A percentile compares a stretch with the other conserved stretches of the same genome.
Conservation (phyloP, 164 flowering plant genomes). For the Cinnamomum micranthum region DNA sequence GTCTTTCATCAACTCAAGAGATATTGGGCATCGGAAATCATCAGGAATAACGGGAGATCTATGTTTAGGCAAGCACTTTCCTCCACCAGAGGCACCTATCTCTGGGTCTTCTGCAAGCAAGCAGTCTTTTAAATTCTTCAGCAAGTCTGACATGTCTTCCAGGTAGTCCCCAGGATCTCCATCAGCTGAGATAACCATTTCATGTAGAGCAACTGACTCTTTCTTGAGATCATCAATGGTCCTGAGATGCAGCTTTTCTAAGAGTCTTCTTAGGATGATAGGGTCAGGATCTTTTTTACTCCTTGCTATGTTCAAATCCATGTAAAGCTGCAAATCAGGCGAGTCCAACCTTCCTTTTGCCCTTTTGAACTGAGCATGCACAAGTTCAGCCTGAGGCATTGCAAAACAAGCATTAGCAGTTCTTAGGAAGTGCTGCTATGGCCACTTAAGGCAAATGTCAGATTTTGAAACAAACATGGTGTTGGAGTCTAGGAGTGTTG, state of each 20-base stretch:
- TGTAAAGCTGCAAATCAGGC: conserved; percentile 49
- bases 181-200: conserved; percentile 49
- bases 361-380: conserved; percentile 76
- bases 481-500: background rate
- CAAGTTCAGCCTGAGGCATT: conserved; percentile 64
- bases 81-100: conserved; percentile 39
- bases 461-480: background rate
- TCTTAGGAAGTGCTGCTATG: background rate
- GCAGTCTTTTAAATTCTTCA: conserved; percentile 64
- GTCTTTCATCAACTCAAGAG: conserved; percentile 93
- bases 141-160: conserved; percentile 56
- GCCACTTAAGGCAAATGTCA: background rate
- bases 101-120: conserved; percentile 45
- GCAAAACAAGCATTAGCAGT: conserved; percentile 1
- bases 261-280: conserved; percentile 49
- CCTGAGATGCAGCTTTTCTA: conserved; percentile 70
- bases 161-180: conserved; percentile 50
- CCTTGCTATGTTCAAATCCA: conserved; percentile 52
- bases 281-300: conserved; percentile 52
- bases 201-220: conserved; percentile 70
- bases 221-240: conserved; percentile 66
- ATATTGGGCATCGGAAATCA: conserved; percentile 92
- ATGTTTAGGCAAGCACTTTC: conserved; percentile 48
- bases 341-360: conserved; percentile 58
- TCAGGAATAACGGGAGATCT: conserved; percentile 90